phyloP scores from a whole-genome alignment of 192 early-diverging fungal genomes.

The Coemansia sp. region DNA sequence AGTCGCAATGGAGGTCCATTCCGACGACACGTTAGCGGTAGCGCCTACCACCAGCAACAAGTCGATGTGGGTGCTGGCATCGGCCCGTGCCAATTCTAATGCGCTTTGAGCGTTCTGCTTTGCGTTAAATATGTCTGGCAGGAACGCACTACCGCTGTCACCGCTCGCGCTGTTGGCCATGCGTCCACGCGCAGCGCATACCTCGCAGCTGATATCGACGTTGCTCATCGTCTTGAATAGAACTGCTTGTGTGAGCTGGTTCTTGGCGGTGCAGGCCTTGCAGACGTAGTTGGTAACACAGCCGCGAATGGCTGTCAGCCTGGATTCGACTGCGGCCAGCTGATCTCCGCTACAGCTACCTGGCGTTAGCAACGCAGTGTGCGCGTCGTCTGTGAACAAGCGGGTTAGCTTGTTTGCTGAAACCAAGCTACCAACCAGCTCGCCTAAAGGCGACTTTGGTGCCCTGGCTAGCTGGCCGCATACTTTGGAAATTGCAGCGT shows the following conservation, averaged over 20 bases:
- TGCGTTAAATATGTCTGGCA: conserved; percentile 23
- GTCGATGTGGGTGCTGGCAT: conserved; percentile 10
- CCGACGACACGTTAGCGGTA: not conserved
- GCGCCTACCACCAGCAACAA: conserved; percentile 32
- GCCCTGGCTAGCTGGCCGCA: conserved; percentile 23
- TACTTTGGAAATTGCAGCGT: conserved; percentile 26
- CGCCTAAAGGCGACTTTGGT: conserved; percentile 3
- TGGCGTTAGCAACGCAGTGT: conserved; percentile 10
- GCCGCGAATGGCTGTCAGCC: conserved; percentile 26
- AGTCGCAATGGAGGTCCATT: conserved; percentile 11
- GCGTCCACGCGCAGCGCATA: conserved; percentile 19
- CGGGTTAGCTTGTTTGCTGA: conserved; percentile 15
- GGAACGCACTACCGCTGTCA: not conserved
- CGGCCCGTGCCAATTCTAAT: conserved; percentile 18
- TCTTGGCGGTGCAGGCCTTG: conserved; percentile 28
- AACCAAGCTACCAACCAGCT: conserved; percentile 11
- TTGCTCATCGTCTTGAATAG: conserved; percentile 32
- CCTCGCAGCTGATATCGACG: conserved; percentile 17
- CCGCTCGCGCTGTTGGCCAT: conserved; percentile 5
- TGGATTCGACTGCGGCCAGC: conserved; percentile 15
- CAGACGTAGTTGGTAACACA: conserved; percentile 28
- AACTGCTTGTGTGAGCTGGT: conserved; percentile 41
- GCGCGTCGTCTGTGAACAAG: conserved; percentile 33
- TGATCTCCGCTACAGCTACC: conserved; percentile 6
- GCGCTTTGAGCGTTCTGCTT: conserved; percentile 9